A percentile compares a stretch with the other conserved stretches of the same genome.
phyloP scores from a whole-genome alignment of 148 eudicot genomes.

The Drosera capensis region DNA sequence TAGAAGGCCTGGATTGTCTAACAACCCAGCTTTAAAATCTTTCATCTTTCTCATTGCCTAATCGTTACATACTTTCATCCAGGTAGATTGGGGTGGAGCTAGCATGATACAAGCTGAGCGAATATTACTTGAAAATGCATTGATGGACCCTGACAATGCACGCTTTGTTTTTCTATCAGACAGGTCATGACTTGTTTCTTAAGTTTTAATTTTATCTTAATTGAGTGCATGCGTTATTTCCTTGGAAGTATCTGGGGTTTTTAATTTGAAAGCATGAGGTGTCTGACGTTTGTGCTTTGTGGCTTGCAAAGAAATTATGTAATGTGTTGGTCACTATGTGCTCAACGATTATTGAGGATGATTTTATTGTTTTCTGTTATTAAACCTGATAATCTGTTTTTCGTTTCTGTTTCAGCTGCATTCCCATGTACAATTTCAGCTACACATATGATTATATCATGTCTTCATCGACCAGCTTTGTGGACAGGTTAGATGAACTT shows the following conservation, averaged over 20 bases:
- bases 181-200: slow-evolving; percentile 32
- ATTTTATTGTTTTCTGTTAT: no score
- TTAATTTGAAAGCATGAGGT: neutral
- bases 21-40: neutral
- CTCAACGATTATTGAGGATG: no score
- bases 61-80: slow-evolving; percentile 5
- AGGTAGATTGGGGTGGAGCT: slow-evolving; percentile 87
- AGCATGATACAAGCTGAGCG: slow-evolving; percentile 79
- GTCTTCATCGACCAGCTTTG: slow-evolving; percentile 80
- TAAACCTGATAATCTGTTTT: slow-evolving; percentile 11
- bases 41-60: neutral
- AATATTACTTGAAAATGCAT: slow-evolving; percentile 49
- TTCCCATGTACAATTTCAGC: slow-evolving; percentile 87
- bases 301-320: neutral
- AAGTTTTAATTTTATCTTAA: neutral
- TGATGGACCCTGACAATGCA: slow-evolving; percentile 43
- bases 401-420: slow-evolving; percentile 47
- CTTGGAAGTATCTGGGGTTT: neutral
- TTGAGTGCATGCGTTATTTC: no score
- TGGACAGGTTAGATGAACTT: slow-evolving; percentile 56
- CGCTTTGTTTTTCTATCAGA: slow-evolving; percentile 67
- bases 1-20: neutral
- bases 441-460: slow-evolving; percentile 82
- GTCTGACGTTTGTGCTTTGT: neutral
- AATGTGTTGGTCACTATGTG: no score